phyloP scores from a whole-genome alignment of 805 yeast genomes.

The Suhomyces sp. region DNA sequence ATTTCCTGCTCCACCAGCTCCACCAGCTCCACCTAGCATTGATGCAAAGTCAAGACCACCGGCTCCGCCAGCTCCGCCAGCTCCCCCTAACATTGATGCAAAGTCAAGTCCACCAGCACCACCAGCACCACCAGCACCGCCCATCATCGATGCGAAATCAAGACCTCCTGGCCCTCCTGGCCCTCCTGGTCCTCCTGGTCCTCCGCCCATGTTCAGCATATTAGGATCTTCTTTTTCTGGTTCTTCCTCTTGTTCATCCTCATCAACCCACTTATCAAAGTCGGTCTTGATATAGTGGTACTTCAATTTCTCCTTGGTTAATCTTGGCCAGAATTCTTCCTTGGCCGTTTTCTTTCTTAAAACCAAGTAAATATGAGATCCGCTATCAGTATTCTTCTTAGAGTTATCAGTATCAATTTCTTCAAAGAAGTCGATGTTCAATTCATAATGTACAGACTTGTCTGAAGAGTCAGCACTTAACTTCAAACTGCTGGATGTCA shows the following conservation, averaged over 20 bases:
- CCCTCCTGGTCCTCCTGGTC: slow-evolving; percentile 34
- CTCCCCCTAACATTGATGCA: slow-evolving; percentile 16
- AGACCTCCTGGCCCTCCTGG: slow-evolving; percentile 30
- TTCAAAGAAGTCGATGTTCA: slow-evolving; percentile 72
- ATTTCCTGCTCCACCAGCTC: slow-evolving; percentile 29
- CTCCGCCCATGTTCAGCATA: slow-evolving; percentile 36
- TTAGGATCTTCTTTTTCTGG: slow-evolving; percentile 45
- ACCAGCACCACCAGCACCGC: slow-evolving; percentile 26
- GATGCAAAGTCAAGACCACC: slow-evolving; percentile 28
- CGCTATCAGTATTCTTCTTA: slow-evolving; percentile 51
- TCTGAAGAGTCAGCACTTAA: slow-evolving; percentile 48
- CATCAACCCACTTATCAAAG: slow-evolving; percentile 97
- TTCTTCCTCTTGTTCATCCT: slow-evolving; percentile 89
- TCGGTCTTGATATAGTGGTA: slow-evolving; percentile 85
- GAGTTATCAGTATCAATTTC: slow-evolving; percentile 71
- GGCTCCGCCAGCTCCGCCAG: slow-evolving; percentile 31
- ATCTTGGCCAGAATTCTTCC: slow-evolving; percentile 92
- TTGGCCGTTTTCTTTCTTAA: slow-evolving; percentile 66
- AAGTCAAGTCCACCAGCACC: slow-evolving; percentile 18
- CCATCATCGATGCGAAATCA: slow-evolving; percentile 12
- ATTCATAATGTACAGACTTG: slow-evolving; percentile 54
- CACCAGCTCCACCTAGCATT: slow-evolving; percentile 42
- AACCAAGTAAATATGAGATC: slow-evolving; percentile 62
- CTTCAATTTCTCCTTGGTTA: slow-evolving; percentile 82
- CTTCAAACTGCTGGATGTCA: slow-evolving; percentile 55